These are phyloP conservation scores for Ilex paraguariensis DNA, from an alignment of 305 asterid genomes.

Conservation along the genomic window DNA sequence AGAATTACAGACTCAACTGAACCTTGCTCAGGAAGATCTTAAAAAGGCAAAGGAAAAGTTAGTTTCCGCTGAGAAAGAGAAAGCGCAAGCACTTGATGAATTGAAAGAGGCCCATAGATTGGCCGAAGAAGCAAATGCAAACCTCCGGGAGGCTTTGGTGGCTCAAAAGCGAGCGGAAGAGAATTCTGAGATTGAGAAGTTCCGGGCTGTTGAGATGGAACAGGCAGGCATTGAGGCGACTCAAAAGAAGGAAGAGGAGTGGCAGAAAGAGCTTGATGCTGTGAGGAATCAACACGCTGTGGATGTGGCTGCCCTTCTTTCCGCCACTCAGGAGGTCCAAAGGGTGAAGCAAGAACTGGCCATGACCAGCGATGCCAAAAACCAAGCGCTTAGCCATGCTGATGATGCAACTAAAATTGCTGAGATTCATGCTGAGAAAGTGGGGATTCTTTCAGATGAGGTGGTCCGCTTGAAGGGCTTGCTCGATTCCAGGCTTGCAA, in stretches of 20 bases:
- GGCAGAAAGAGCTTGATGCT: conserved; percentile 71
- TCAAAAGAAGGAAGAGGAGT: conserved; percentile 76
- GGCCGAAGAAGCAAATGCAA: conserved; percentile 74
- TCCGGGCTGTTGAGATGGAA: conserved; percentile 85
- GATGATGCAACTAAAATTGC: conserved; percentile 81
- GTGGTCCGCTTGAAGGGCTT: conserved; percentile 56
- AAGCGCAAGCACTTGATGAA: conserved; percentile 61
- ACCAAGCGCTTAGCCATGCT: conserved; percentile 82
- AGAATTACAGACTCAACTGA: conserved; percentile 68
- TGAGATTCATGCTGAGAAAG: conserved; percentile 68
- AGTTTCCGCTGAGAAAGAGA: conserved; percentile 66
- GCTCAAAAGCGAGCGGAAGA: conserved; percentile 92
- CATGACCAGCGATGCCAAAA: conserved; percentile 73
- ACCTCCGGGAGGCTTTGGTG: conserved; percentile 70
- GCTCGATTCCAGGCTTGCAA: conserved; percentile 54
- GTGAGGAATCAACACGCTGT: conserved; percentile 75
- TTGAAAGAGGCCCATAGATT: conserved; percentile 62
- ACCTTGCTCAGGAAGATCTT: conserved; percentile 77
- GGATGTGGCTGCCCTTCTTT: conserved; percentile 74
- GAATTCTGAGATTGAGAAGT: conserved; percentile 79
- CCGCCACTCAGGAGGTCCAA: conserved; percentile 70
- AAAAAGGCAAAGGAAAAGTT: conserved; percentile 76
- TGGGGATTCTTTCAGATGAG: conserved; percentile 74
- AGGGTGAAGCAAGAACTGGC: conserved; percentile 73
- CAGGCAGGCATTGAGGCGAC: conserved; percentile 86